Evolutionary conservation across 768 basidiomycete species (phyloP), one percentile per base, ranked within the genome.

Genomic region (Podaxis sp.): DNA sequence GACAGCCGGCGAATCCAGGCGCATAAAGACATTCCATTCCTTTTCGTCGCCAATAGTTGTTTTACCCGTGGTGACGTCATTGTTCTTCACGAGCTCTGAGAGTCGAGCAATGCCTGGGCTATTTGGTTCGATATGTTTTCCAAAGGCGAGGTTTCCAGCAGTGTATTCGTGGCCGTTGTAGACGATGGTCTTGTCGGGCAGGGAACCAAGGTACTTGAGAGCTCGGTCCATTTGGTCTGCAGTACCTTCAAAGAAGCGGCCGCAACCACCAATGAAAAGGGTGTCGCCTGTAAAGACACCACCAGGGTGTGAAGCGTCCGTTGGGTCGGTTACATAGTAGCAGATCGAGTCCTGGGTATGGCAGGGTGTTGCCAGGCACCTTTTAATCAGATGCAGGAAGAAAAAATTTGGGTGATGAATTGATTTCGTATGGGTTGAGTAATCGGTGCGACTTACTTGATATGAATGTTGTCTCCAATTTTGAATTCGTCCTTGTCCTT

Each of bases 301-400:
- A 19, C 90, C 89, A 0, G 89, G 79, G 64, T 87, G 86, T 26
- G 73, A 72, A 53, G 78, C 68, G 26, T 84, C 75, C 24, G 72
- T 66, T 22, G 79, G 73, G 63, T 82, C 77, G 36, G 89, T 93
- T 59, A 87, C 83, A 72, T 90, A 83, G 79, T 87, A 99, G 79
- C 92, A 97, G 68, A 96, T 96, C 15, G 96, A 97, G 75, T 98
- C 96, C 72, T 92, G 92, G 2, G 96, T 99, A 74, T 98, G 96
- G 75, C 95, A 96, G 1, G 95, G 93, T 0, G 93, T 95, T 26
- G 92, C 88, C 24, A 95, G 76, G 74, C 90, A 93, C 73, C 92
- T 92, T 64, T 28, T 24, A 11, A 51, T 8, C 33, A 44, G 42
- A 19, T 44, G 9, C 42, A 15, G 15, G 42, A 12, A 44, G 42